Base-by-base conservation (phyloP, 306 rosid species). In the Quercus engelmannii region DNA sequence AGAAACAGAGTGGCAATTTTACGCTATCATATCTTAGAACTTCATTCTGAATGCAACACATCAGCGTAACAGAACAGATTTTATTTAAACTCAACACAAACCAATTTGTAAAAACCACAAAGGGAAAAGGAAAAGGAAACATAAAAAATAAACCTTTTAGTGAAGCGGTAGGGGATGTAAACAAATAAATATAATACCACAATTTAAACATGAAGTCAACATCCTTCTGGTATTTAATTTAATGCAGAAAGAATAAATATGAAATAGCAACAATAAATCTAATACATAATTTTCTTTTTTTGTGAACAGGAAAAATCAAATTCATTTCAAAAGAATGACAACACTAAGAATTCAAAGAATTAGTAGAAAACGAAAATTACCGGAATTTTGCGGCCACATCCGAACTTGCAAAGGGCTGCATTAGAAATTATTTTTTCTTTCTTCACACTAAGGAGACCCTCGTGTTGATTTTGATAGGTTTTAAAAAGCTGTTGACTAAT, bases 381-480 rank as follows among this genome's bases (percentile, higher is more conserved):
- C 90, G 95, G 90, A 85, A 94, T 84, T 55, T 79, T 67, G 79
- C 41, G 67, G 79, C 78, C 65, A 61, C 95, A 88, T 68, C 97
- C 97, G 35, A 87, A 79, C 85, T 68, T 85, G 78, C 86, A 75
- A 25, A 94, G 92, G 55, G 93, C 78, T 33, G 82, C 98, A 86
- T 94, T 94, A 61, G 88, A 89, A 72, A 94, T 81, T 5, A 94
- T 91, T 78, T 76, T 91, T 2, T 81, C 84, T 81, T 87, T 94
- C 86, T 88, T 92, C 38, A 79, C 28, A 82, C 78, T 91, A 20
- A 92, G 97, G 75, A 92, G 90, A 54, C 97, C 98, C 82, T 94
- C 97, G 6, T 90, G 95, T 67, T 87, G 77, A 78, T 82, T 85
- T 72, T 84, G 88, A 81, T 79, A 74, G 59, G 78, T 72, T 20